Percentiles rank a stretch among this genome's conserved stretches.
Conservation (phyloP, 2,329 filamentous ascomycete genomes). For the Sphaerulina musiva region DNA sequence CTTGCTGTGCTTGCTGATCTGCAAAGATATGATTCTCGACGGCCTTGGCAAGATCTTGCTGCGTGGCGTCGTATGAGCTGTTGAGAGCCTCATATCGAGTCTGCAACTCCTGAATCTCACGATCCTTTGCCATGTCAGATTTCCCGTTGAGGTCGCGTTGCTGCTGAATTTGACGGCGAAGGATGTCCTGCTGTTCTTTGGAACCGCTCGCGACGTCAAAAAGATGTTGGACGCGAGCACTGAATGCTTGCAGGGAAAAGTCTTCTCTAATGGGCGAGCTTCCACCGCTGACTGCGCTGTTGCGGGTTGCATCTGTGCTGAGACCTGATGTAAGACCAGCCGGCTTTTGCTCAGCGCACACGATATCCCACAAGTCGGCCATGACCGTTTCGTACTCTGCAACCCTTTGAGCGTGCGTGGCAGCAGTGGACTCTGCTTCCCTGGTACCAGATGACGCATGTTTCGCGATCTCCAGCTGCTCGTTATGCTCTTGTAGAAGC, state of each 20-base stretch:
- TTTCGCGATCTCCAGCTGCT: conserved; percentile 25
- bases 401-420: conserved; percentile 34
- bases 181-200: conserved; percentile 79
- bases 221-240: conserved; percentile 69
- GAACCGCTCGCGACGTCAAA: conserved; percentile 69
- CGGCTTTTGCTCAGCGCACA: conserved; percentile 37
- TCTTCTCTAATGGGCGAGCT: conserved; percentile 35
- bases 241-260: conserved; percentile 71
- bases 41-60: conserved; percentile 28
- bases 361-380: conserved; percentile 49
- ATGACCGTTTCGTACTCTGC: conserved; percentile 53
- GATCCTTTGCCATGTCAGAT: conserved; percentile 56
- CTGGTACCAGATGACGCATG: conserved; percentile 19
- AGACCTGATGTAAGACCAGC: conserved; percentile 47
- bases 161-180: conserved; percentile 89
- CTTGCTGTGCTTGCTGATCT: conserved; percentile 28
- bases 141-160: conserved; percentile 88
- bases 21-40: conserved; percentile 27
- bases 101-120: conserved; percentile 29
- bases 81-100: conserved; percentile 26
- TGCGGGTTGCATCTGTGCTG: conserved; percentile 51
- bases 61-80: conserved; percentile 24
- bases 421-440: conserved; percentile 21
- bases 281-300: conserved; percentile 1
- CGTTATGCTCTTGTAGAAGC: conserved; percentile 29